These are phyloP conservation scores for Tricholoma hemisulphureum DNA, from an alignment of 768 basidiomycete species.

Conservation along the genomic window DNA sequence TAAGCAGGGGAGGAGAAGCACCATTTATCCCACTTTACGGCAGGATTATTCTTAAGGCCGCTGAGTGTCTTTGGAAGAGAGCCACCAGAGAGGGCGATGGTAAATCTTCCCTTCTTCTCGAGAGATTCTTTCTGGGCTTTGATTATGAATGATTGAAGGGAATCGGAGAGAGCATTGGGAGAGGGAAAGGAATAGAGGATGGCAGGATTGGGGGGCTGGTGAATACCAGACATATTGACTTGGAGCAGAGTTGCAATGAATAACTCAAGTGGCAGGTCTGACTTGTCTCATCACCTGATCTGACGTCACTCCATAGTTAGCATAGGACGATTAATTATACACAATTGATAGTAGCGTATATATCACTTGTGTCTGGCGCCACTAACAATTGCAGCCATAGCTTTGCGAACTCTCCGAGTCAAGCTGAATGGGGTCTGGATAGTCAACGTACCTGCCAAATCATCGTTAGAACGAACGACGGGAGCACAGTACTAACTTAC, in stretches of 20 bases:
- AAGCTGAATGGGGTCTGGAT: conserved; percentile 97
- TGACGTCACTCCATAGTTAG: conserved; percentile 3
- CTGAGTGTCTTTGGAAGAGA: conserved; percentile 81
- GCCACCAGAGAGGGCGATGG: conserved; percentile 91
- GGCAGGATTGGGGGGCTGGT: conserved; percentile 62
- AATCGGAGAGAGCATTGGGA: conserved; percentile 50
- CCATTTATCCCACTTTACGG: conserved; percentile 94
- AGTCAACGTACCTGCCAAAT: conserved; percentile 83
- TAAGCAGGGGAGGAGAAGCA: conserved; percentile 33
- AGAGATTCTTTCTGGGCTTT: conserved; percentile 89
- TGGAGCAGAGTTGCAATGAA: background rate
- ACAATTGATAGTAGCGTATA: conserved; percentile 1
- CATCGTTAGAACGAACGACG: conserved; percentile 15
- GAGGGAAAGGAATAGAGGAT: conserved; percentile 71
- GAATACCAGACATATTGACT: conserved; percentile 36
- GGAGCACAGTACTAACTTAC: conserved; percentile 44
- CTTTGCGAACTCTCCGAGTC: conserved; percentile 89
- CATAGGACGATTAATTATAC: conserved; percentile 2
- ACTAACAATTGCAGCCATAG: conserved; percentile 88
- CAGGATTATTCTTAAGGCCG: conserved; percentile 60
- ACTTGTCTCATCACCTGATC: conserved; percentile 10
- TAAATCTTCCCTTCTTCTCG: conserved; percentile 86
- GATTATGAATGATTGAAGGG: conserved; percentile 79
- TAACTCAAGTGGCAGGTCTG: background rate
- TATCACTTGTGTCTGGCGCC: background rate